Base-by-base conservation (phyloP, 2,329 filamentous ascomycete genomes). In the Aspergillus latus region DNA sequence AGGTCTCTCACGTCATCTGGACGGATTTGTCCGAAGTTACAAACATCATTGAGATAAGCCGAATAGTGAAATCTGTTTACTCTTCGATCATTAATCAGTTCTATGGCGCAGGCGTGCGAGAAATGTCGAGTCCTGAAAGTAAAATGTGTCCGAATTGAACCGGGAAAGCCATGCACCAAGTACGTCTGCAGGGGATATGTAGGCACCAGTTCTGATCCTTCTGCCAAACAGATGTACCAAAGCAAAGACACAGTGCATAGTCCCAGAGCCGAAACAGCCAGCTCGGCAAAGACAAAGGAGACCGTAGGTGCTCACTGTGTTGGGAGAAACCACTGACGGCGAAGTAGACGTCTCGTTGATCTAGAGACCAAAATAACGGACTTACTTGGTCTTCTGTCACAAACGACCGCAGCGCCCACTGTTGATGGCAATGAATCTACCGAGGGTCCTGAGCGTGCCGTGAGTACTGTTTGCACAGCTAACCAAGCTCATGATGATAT, bases 51-150 rank as follows among this genome's bases (percentile, higher is more conserved):
- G 21, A 21, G 21, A 21, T 21, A 21, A 21, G 21, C 21, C 21
- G 21, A 21, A 21, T 21, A 21, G 21, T 21, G 21, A 21, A 21
- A 21, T 21, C 21, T 21, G 21, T 21, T 21, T 21, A 21, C 21
- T 21, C 21, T 21, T 21, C 21, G 21, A 21, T 21, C 21, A 21
- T 21, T 21, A 21, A 21, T 21, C 21, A 21, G 21, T 21, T 21
- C 21, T 21, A 21, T 15, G 43, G 10, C 28, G 5, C 15, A 37
- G n/a, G 50, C 50, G 13, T 52, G 50, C 7, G 50, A 52, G 16
- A 52, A 52, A n/a, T 52, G 50, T 11, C 50, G 50, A 13, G 32
- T 37, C 4, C 50, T 52, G 5, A 52, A 52, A 15, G 50, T 52
- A 6, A 52, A 52, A 46, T 52, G 50, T 39, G n/a, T 46, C 13